A percentile compares a stretch with the other conserved stretches of the same genome.
These are phyloP conservation scores for Aphanomyces cochlioides DNA, from an alignment of 352 stramenopile species.

Conservation along the genomic window DNA sequence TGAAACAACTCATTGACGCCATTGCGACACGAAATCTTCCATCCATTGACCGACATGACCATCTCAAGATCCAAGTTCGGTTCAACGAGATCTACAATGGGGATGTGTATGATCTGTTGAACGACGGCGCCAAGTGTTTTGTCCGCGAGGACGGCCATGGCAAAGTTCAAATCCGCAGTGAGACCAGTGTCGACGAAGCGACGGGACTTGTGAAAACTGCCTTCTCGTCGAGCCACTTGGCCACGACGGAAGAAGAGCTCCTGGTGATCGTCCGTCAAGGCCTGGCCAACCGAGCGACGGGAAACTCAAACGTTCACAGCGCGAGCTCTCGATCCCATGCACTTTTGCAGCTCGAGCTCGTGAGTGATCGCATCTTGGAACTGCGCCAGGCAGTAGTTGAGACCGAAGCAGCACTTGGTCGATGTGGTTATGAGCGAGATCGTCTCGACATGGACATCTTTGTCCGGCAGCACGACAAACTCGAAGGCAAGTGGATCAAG, in stretches of 20 bases:
- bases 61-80: constrained; percentile 44
- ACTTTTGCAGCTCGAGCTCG: constrained; percentile 53
- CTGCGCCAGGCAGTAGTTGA: constrained; percentile 36
- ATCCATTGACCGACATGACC: background rate
- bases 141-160: constrained; percentile 47
- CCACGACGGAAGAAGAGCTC: constrained; percentile 32
- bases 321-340: constrained; percentile 53
- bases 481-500: constrained; percentile 37
- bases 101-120: constrained; percentile 50
- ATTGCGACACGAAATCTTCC: background rate
- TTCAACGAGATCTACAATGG: constrained; percentile 61
- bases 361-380: constrained; percentile 40
- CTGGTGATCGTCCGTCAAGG: constrained; percentile 34
- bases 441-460: constrained; percentile 47
- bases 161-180: constrained; percentile 47
- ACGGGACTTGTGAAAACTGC: constrained; percentile 50
- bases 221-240: constrained; percentile 36
- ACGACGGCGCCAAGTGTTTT: constrained; percentile 42
- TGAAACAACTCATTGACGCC: constrained; percentile 39
- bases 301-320: constrained; percentile 51
- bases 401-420: constrained; percentile 42
- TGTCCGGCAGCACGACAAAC: constrained; percentile 27
- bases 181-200: constrained; percentile 41
- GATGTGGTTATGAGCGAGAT: constrained; percentile 47
- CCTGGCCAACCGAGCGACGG: constrained; percentile 35